phyloP scores from a whole-genome alignment of 345 rosid genomes.

The Populus nigra region DNA sequence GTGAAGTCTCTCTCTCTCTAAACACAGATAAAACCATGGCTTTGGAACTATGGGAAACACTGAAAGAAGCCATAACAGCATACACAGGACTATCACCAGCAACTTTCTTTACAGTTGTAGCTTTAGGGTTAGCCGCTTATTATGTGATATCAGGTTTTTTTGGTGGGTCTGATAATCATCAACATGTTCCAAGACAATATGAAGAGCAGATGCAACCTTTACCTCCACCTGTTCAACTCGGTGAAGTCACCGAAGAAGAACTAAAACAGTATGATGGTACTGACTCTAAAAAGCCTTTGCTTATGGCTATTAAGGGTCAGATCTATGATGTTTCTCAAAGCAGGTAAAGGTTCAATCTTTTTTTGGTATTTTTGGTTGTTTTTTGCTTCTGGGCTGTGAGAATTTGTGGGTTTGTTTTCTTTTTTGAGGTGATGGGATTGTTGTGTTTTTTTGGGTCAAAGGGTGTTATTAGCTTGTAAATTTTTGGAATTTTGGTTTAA shows the following conservation, averaged over 20 bases:
- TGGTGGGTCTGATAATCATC: conserved; percentile 44
- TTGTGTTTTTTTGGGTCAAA: background rate
- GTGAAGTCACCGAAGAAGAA: conserved; percentile 81
- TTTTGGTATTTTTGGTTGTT: background rate
- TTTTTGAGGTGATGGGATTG: background rate
- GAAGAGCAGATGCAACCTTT: conserved; percentile 68
- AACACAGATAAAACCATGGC: conserved; percentile 43
- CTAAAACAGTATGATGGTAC: conserved; percentile 79
- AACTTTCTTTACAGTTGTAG: conserved; percentile 65
- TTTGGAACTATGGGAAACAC: conserved; percentile 79
- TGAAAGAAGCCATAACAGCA: conserved; percentile 70
- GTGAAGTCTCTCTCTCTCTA: background rate
- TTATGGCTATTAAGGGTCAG: conserved; percentile 99
- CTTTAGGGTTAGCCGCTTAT: conserved; percentile 67
- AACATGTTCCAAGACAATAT: conserved; percentile 36
- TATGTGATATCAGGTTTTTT: conserved; percentile 63
- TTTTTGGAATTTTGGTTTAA: background rate
- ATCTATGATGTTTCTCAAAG: conserved; percentile 97
- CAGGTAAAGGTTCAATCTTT: conserved; percentile 47
- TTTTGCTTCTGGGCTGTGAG: background rate
- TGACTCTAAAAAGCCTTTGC: conserved; percentile 81
- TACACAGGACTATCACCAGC: conserved; percentile 93
- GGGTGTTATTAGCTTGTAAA: background rate
- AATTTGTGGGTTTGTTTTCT: background rate
- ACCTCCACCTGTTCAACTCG: conserved; percentile 86